phyloP scores from a whole-genome alignment of 2,329 filamentous ascomycete species.

The Eutypella sp. region DNA sequence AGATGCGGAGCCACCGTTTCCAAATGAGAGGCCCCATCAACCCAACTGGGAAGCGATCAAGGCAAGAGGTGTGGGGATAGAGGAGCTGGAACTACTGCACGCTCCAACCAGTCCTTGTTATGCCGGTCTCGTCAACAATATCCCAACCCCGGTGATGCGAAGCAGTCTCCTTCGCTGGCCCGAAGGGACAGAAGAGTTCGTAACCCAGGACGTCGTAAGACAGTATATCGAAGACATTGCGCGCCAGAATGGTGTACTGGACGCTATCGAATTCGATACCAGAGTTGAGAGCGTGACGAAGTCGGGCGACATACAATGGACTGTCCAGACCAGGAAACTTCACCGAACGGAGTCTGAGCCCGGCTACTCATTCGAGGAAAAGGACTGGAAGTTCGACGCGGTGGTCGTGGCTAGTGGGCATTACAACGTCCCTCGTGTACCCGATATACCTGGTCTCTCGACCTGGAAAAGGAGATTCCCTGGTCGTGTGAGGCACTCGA shows the following conservation, averaged over 20 bases:
- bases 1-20: conserved; percentile 28
- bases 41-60: conserved; percentile 19
- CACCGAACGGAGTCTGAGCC: conserved; percentile 12
- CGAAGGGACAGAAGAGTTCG: conserved; percentile 52
- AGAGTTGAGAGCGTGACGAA: conserved; percentile 51
- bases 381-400: conserved; percentile 50
- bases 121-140: conserved; percentile 64
- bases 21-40: conserved; percentile 18
- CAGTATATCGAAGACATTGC: conserved; percentile 60
- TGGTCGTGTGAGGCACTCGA: conserved; percentile 59
- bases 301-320: conserved; percentile 39
- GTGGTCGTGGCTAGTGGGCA: conserved; percentile 64
- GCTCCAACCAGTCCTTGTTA: conserved; percentile 52
- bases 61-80: conserved; percentile 13
- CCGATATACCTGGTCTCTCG: conserved; percentile 53
- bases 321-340: conserved; percentile 43
- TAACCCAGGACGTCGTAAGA: conserved; percentile 51
- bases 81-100: conserved; percentile 31
- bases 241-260: conserved; percentile 41
- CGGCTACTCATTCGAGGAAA: conserved; percentile 22
- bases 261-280: conserved; percentile 50
- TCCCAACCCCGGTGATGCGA: conserved; percentile 54
- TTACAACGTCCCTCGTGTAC: conserved; percentile 59
- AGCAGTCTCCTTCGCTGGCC: conserved; percentile 48
- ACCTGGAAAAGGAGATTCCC: conserved; percentile 53